Percentiles rank a stretch among this genome's conserved stretches.
Conservation (phyloP, 2,329 filamentous ascomycete species). For the Aspergillus nomiae region DNA sequence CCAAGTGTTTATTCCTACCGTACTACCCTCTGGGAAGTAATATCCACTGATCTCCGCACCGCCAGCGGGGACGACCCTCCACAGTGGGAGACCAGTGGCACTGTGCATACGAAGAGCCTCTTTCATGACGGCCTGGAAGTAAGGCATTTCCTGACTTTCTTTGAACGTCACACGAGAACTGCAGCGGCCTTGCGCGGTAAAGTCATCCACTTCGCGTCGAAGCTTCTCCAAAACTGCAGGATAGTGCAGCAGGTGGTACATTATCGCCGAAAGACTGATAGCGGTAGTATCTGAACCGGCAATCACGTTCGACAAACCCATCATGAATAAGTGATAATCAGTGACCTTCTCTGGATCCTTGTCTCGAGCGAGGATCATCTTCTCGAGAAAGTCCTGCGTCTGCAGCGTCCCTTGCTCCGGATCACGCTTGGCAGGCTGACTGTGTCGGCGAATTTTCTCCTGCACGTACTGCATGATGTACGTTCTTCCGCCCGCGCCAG, state of each 20-base stretch:
- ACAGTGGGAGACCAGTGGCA: slow-evolving; percentile 52
- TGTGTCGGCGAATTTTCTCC: slow-evolving; percentile 33
- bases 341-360: slow-evolving; percentile 48
- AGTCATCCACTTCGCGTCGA: slow-evolving; percentile 35
- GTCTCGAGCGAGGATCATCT: slow-evolving; percentile 44
- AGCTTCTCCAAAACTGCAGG: slow-evolving; percentile 29
- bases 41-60: slow-evolving; percentile 47
- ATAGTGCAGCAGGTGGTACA: slow-evolving; percentile 49
- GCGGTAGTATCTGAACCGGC: slow-evolving; percentile 51
- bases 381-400: slow-evolving; percentile 46
- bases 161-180: slow-evolving; percentile 40
- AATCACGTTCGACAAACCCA: slow-evolving; percentile 37
- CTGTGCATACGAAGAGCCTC: slow-evolving; percentile 56
- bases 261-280: slow-evolving; percentile 48
- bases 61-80: slow-evolving; percentile 50
- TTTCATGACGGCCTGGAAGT: slow-evolving; percentile 57
- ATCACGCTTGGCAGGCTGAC: slow-evolving; percentile 17
- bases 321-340: slow-evolving; percentile 41
- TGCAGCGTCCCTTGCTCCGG: slow-evolving; percentile 4
- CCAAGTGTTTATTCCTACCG: slow-evolving; percentile 49
- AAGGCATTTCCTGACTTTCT: slow-evolving; percentile 49
- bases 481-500: slow-evolving; percentile 33
- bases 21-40: slow-evolving; percentile 46
- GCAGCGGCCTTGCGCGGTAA: slow-evolving; percentile 20
- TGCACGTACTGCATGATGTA: slow-evolving; percentile 37